Conservation (phyloP, 2,329 filamentous ascomycete species). For the Colletotrichum filicis region DNA sequence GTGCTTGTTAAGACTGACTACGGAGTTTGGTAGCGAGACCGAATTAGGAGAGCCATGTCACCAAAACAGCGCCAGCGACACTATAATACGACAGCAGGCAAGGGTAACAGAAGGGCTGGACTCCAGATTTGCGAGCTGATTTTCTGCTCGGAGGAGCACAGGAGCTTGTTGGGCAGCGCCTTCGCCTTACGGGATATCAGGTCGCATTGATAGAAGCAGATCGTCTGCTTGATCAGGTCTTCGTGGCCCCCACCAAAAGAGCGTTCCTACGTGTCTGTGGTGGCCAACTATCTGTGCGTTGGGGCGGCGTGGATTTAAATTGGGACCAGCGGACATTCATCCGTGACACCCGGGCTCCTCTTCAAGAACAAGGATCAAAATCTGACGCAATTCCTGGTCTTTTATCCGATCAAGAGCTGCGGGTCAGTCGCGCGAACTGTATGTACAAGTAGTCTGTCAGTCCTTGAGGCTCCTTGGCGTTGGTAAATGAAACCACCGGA, state of each 20-base stretch:
- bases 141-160: constrained; percentile 5
- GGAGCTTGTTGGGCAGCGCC: constrained; percentile 4
- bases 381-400: constrained; percentile 16
- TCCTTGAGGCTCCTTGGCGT: not conserved
- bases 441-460: not conserved
- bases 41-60: constrained; percentile 59
- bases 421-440: not conserved
- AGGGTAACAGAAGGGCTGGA: constrained; percentile 37
- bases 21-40: constrained; percentile 47
- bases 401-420: constrained; percentile 14
- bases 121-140: constrained; percentile 37
- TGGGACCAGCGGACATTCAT: constrained; percentile 15
- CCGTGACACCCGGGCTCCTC: constrained; percentile 11
- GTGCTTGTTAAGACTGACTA: constrained; percentile 60
- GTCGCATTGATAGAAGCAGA: constrained; percentile 8
- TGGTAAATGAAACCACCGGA: constrained; percentile 11
- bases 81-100: constrained; percentile 32
- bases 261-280: not conserved
- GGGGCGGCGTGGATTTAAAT: not conserved
- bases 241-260: not conserved
- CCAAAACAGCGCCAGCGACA: constrained; percentile 35
- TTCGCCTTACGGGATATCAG: not conserved
- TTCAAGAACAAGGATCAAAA: not conserved
- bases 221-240: not conserved
- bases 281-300: not conserved